Conservation (phyloP, 371 early-diverging fungal genomes). For the Funneliformis caledonium region DNA sequence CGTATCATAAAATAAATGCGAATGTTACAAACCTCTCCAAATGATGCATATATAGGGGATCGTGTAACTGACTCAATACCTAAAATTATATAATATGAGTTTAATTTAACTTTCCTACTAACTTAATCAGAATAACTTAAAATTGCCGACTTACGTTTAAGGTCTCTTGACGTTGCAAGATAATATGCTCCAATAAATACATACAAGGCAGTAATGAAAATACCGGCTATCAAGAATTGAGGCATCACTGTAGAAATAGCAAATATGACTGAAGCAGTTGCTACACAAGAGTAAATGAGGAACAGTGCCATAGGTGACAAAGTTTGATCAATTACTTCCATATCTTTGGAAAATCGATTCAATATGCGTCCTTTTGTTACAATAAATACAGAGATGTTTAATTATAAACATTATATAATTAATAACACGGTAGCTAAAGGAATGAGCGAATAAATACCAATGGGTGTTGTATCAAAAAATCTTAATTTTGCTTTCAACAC, state of each 20-base stretch:
- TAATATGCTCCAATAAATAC: conserved; percentile 63
- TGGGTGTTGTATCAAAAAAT: conserved; percentile 89
- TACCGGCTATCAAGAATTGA: conserved; percentile 55
- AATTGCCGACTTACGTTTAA: conserved; percentile 58
- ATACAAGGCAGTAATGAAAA: conserved; percentile 51
- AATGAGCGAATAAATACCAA: conserved; percentile 44
- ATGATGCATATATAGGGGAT: conserved; percentile 78
- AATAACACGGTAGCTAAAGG: neutral
- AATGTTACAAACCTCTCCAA: conserved; percentile 58
- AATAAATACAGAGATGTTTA: neutral
- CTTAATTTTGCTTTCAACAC: conserved; percentile 70
- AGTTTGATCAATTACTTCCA: conserved; percentile 71
- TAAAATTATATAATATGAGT: neutral
- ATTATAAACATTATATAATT: neutral
- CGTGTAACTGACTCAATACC: conserved; percentile 72
- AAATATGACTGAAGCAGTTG: conserved; percentile 63
- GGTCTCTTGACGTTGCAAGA: conserved; percentile 71
- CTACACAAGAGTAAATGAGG: conserved; percentile 53
- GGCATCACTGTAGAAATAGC: conserved; percentile 66
- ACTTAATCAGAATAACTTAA: neutral
- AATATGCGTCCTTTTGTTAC: conserved; percentile 66
- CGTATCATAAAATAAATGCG: conserved; percentile 46
- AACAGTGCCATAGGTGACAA: conserved; percentile 62
- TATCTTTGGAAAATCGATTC: conserved; percentile 83
- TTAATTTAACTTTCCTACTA: neutral